Evolutionary conservation across 1,139 yeast genomes (phyloP), one percentile per base, ranked within the genome.

Genomic region (Yamadazyma taylorii): DNA sequence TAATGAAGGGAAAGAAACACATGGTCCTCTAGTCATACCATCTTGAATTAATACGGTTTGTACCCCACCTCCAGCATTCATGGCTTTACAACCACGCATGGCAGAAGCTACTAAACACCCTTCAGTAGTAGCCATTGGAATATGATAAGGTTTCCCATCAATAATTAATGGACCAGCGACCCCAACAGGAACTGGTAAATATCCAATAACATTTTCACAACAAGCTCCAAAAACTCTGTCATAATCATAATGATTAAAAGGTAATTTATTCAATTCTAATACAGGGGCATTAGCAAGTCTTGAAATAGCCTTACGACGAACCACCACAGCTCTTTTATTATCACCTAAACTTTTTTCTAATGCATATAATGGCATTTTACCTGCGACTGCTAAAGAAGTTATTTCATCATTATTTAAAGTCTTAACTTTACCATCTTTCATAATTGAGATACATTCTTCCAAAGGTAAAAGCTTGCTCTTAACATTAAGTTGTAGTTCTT

Each of bases 1-100:
- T 56, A 92, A 75, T 10, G 84, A 63, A 30, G 94, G 85, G 74
- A 92, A 92, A 35, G 85, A 73, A 36, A 92, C 97, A 74, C 97
- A 89, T 27, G 99, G 98, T 29, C 98, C 99, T 68, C 98, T 84
- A 16, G 98, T 90, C 98, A 92, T 92, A 64, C 97, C 97, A 62
- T 92, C 99, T 52, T 82, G 86, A 15, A 97, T 88, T 51, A 92
- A 75, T 22, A 92, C 96, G 24, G 98, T 88, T 37, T 79, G 73
- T 24, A 86, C 95, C 61, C 98, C 99, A 38, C 97, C 97, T 43
- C 98, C 98, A 10, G 94, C 83, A 60, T 92, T 94, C 51, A 92
- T 86, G 17, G 98, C 98, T 62, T 92, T 92, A 71, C 98, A 92
- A 50, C 98, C 99, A 66, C 99, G 85, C 95, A 88, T 90, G 11